Percentiles rank a stretch among this genome's conserved stretches.
Evolutionary conservation across 2,329 filamentous ascomycete genomes (phyloP).

Genomic region (Cercospora sp.): DNA sequence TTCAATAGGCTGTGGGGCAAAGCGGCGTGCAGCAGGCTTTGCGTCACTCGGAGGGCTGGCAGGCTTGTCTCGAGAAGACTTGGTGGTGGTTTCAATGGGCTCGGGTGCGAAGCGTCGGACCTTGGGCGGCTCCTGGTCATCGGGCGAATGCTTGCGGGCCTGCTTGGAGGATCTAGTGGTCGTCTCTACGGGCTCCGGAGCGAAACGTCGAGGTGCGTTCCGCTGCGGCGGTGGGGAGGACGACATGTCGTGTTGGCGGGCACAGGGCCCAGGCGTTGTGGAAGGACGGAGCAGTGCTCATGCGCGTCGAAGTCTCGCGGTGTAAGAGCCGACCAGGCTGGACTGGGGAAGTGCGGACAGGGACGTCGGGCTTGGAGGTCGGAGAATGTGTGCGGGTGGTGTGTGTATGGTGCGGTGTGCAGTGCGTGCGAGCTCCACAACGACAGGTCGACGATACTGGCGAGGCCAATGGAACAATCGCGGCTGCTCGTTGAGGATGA

Average conservation of each 20-base stretch:
- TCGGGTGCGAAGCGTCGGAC: constrained; percentile 63
- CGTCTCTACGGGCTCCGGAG: constrained; percentile 35
- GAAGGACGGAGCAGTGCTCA: constrained; percentile 24
- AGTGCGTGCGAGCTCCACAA: neutral
- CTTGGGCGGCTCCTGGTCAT: constrained; percentile 27
- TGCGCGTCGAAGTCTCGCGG: constrained; percentile 24
- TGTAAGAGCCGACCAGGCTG: constrained; percentile 36
- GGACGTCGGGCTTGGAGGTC: neutral
- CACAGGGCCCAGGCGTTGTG: constrained; percentile 24
- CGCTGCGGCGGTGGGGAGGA: constrained; percentile 15
- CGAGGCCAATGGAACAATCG: constrained; percentile 12
- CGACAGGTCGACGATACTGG: constrained; percentile 4
- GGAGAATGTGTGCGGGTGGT: neutral
- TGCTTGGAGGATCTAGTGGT: constrained; percentile 26
- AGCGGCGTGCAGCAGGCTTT: constrained; percentile 28
- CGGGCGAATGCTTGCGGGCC: constrained; percentile 10
- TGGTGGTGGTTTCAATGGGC: constrained; percentile 71
- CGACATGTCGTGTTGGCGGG: constrained; percentile 24
- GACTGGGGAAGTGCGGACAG: constrained; percentile 2
- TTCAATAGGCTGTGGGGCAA: constrained; percentile 44
- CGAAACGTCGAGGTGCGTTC: constrained; percentile 30
- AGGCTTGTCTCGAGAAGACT: constrained; percentile 48
- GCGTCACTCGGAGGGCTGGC: constrained; percentile 16
- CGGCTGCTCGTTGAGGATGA: constrained; percentile 17
- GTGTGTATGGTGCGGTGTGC: neutral